phyloP scores from a whole-genome alignment of 345 rosid genomes.

The Clausena lansium region DNA sequence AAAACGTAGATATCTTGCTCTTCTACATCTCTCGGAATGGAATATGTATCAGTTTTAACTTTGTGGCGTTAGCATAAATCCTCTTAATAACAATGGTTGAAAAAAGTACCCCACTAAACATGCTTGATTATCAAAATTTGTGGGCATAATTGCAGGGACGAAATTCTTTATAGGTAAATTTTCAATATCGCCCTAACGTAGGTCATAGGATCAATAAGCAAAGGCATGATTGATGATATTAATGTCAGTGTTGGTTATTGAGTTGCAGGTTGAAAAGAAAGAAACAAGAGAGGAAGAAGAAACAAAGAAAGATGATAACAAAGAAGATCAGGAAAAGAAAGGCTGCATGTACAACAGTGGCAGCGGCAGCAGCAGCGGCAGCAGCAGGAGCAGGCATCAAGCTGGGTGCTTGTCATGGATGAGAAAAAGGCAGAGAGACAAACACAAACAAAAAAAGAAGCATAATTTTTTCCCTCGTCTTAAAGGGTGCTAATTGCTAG shows the following conservation, averaged over 20 bases:
- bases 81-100: too few species aligned
- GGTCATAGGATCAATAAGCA: not conserved
- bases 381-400: slow-evolving; percentile 33
- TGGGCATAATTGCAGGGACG: not conserved
- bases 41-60: too few species aligned
- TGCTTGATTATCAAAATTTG: not conserved
- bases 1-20: not conserved
- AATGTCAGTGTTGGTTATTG: slow-evolving; percentile 6
- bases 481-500: slow-evolving; percentile 22
- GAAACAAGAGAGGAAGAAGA: slow-evolving; percentile 32
- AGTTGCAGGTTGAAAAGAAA: slow-evolving; percentile 36
- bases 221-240: not conserved
- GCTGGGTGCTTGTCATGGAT: slow-evolving; percentile 74
- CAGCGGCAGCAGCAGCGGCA: slow-evolving; percentile 23
- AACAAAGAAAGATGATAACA: slow-evolving; percentile 15
- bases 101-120: not conserved
- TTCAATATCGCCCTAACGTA: not conserved
- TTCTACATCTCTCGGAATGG: not conserved
- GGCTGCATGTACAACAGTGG: slow-evolving; percentile 29
- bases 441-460: slow-evolving; percentile 41
- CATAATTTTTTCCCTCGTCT: slow-evolving; percentile 41
- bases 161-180: not conserved
- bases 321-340: slow-evolving; percentile 13
- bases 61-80: too few species aligned
- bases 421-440: slow-evolving; percentile 49